Evolutionary conservation across 495 filamentous ascomycete genomes (phyloP).

Genomic region (Xylaria castorea): DNA sequence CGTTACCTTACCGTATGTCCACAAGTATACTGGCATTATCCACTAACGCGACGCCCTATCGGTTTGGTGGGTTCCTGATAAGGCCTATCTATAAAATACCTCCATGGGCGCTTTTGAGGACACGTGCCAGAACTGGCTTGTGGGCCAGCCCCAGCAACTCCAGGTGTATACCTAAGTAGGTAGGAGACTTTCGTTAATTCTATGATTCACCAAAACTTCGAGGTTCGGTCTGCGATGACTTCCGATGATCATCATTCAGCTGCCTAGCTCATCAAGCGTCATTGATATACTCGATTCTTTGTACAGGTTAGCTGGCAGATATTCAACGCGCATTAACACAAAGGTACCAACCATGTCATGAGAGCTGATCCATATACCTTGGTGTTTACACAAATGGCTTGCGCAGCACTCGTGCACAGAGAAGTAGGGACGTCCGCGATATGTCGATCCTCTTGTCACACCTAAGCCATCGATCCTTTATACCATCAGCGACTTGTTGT

Average conservation of each 20-base stretch:
- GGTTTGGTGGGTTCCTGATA: slow-evolving; percentile 20
- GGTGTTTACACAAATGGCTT: background rate
- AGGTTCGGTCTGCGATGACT: background rate
- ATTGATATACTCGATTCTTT: background rate
- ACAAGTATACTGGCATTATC: slow-evolving; percentile 12
- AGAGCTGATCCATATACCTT: background rate
- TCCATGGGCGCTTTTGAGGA: slow-evolving; percentile 31
- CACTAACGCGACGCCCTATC: slow-evolving; percentile 32
- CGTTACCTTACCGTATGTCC: background rate
- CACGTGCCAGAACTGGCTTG: slow-evolving; percentile 35
- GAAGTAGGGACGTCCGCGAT: background rate
- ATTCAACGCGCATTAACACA: background rate
- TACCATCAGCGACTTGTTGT: background rate
- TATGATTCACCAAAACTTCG: background rate
- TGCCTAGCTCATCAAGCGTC: background rate
- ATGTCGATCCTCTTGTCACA: background rate
- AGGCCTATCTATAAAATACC: slow-evolving; percentile 7
- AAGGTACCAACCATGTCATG: background rate
- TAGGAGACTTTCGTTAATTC: background rate
- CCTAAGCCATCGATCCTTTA: background rate
- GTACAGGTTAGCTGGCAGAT: background rate
- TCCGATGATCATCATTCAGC: background rate
- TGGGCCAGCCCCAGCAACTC: background rate
- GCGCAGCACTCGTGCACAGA: background rate
- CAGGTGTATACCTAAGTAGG: no score